Evolutionary conservation across 805 yeast species (phyloP).

Genomic region (Zygosaccharomyces rouxii): DNA sequence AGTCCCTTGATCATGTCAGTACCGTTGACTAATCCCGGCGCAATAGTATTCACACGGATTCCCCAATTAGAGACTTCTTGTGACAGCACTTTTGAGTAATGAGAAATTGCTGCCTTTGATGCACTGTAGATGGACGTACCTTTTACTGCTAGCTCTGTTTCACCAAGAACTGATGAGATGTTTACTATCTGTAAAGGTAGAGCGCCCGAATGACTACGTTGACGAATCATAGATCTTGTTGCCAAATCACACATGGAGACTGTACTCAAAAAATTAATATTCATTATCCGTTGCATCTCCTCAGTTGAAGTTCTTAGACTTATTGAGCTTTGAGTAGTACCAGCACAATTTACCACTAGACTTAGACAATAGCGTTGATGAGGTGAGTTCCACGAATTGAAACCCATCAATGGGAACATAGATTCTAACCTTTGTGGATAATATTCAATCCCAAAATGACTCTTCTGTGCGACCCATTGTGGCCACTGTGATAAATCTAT

Average conservation of each 20-base stretch:
- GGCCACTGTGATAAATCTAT: constrained; percentile 32
- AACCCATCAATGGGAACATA: constrained; percentile 10
- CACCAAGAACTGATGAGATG: constrained; percentile 29
- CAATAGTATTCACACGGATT: constrained; percentile 15
- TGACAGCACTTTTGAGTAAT: constrained; percentile 23
- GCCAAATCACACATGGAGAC: constrained; percentile 24
- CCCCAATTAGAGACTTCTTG: constrained; percentile 22
- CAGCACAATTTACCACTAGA: constrained; percentile 33
- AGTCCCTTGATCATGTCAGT: constrained; percentile 29
- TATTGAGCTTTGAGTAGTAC: constrained; percentile 28
- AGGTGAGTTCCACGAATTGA: neutral
- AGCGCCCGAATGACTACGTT: constrained; percentile 7
- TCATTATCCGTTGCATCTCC: constrained; percentile 21
- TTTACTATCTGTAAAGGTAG: constrained; percentile 21
- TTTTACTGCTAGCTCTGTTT: constrained; percentile 15
- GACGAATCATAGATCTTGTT: constrained; percentile 22
- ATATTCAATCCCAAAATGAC: constrained; percentile 18
- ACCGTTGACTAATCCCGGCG: constrained; percentile 25
- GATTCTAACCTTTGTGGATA: neutral
- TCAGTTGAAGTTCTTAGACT: constrained; percentile 19
- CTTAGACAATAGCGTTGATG: constrained; percentile 16
- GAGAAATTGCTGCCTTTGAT: constrained; percentile 31
- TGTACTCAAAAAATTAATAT: constrained; percentile 28
- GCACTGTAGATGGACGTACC: constrained; percentile 34
- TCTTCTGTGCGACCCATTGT: constrained; percentile 16